Percentiles rank a stretch among this genome's conserved stretches.
Evolutionary conservation across 73 alveolate species (phyloP).

Genomic region (Stentor roeselii): DNA sequence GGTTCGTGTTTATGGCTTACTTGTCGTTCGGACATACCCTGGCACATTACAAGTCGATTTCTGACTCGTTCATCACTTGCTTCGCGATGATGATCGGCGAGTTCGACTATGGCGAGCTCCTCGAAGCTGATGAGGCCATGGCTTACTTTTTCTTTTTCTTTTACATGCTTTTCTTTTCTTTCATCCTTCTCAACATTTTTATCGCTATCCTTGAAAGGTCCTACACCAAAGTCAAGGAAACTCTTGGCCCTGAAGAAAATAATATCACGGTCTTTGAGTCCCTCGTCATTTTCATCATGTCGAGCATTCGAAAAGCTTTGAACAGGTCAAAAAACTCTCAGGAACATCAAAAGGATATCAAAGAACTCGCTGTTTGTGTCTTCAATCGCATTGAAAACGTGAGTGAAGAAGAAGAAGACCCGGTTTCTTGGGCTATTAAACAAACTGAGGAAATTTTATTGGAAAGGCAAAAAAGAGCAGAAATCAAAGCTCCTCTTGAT

Average conservation of each 20-base stretch:
- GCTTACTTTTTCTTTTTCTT: constrained; percentile 64
- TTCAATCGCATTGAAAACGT: constrained; percentile 11
- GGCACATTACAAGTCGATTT: constrained; percentile 35
- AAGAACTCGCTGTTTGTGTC: constrained; percentile 27
- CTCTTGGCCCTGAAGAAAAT: neutral
- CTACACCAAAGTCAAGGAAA: constrained; percentile 41
- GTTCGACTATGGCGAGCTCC: constrained; percentile 45
- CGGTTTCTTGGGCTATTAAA: constrained; percentile 10
- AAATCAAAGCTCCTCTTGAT: constrained; percentile 10
- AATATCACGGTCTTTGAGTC: neutral
- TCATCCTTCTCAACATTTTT: constrained; percentile 69
- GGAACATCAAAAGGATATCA: neutral
- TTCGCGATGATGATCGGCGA: constrained; percentile 71
- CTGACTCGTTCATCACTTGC: constrained; percentile 44
- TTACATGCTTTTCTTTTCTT: constrained; percentile 55
- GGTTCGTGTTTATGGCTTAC: constrained; percentile 62
- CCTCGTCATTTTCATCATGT: neutral
- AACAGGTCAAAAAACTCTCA: neutral
- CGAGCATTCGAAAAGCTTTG: neutral
- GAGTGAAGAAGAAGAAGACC: constrained; percentile 24
- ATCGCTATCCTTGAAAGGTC: constrained; percentile 57
- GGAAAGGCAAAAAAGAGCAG: constrained; percentile 10
- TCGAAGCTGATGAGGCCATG: constrained; percentile 39
- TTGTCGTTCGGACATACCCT: constrained; percentile 52
- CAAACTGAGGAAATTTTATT: constrained; percentile 22